A percentile compares a stretch with the other conserved stretches of the same genome.
Conservation (phyloP, 139 green algal species). For the Pseudopediastrum boryanum region DNA sequence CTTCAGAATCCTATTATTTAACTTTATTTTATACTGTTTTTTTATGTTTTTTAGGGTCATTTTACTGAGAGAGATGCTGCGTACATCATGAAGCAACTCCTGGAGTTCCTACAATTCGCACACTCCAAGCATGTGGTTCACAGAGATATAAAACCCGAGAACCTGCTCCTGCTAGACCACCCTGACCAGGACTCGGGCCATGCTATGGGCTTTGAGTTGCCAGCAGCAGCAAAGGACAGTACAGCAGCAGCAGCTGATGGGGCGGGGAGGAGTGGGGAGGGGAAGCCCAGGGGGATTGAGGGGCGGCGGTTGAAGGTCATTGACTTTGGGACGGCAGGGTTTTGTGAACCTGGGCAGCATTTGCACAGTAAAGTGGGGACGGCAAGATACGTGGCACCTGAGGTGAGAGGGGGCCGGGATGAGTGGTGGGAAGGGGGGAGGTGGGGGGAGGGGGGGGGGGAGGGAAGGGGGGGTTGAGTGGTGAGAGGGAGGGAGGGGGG, state of each 20-base stretch:
- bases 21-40: not conserved
- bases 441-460: not conserved
- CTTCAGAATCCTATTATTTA: too few relatives aligned
- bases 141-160: slow-evolving; percentile 83
- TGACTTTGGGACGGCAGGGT: slow-evolving; percentile 88
- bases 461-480: too few relatives aligned
- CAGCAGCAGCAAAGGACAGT: too few relatives aligned
- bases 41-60: slow-evolving; percentile 37
- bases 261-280: not conserved
- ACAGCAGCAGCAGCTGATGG: too few relatives aligned
- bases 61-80: slow-evolving; percentile 50
- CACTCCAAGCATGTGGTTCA: slow-evolving; percentile 45
- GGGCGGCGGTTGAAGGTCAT: slow-evolving; percentile 71
- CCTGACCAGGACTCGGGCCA: too few relatives aligned
- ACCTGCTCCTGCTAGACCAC: slow-evolving; percentile 88
- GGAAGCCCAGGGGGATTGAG: not conserved
- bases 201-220: too few relatives aligned
- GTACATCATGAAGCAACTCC: slow-evolving; percentile 43
- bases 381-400: slow-evolving; percentile 87
- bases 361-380: slow-evolving; percentile 78
- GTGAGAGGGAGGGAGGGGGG: too few relatives aligned
- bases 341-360: slow-evolving; percentile 76
- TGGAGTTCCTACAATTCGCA: slow-evolving; percentile 47
- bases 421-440: not conserved
- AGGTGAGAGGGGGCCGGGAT: slow-evolving; percentile 44